Base-by-base conservation (phyloP, 2,329 filamentous ascomycete species). In the Spiromastix sp. region DNA sequence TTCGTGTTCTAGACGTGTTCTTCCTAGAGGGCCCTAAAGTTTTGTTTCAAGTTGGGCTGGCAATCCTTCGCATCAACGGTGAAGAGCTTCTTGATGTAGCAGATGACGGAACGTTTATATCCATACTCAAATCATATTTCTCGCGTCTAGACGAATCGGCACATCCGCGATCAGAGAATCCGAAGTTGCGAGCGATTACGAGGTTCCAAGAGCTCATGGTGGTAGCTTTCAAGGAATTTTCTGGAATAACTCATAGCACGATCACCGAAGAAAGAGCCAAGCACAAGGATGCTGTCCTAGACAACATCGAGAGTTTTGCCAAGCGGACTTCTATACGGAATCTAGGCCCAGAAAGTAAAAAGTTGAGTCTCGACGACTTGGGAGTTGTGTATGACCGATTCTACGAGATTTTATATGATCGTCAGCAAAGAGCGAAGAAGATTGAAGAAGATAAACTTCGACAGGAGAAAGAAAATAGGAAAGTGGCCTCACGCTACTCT, bases 181-280 rank as follows among this genome's bases (percentile, higher is more conserved):
- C 87, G 3, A 98, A 96, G 62, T 68, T 96, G 34, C 76, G 89
- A 35, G 85, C 87, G 0, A 91, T 98, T 36, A 98, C 93, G 4
- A 77, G 85, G 30, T 98, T 98, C 56, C 91, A 98, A 52, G 91
- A 96, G 58, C 74, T 98, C 38, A 96, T 98, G 87, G 91, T 98
- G 3, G 91, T 96, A 13, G 91, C 91, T 1, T 98, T 98, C 64
- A 96, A 95, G 49, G 91, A 98, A 54, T 98, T 98, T 54, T 82
- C 89, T 0, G 85, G 80, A 26, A 94, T 98, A 47, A 98, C 91
- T 0, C 89, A 98, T 54, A 81, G 78, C 52, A 94, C 81, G 33
- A 87, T 98, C 41, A 82, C 81, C 1, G 91, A 96, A 46, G 72
- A 93, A 52, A 79, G 91, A 15, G 70, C 83, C 26, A 93, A 87